Evolutionary conservation across 441 rosid species (phyloP).

Genomic region (Jatropha podagrica): DNA sequence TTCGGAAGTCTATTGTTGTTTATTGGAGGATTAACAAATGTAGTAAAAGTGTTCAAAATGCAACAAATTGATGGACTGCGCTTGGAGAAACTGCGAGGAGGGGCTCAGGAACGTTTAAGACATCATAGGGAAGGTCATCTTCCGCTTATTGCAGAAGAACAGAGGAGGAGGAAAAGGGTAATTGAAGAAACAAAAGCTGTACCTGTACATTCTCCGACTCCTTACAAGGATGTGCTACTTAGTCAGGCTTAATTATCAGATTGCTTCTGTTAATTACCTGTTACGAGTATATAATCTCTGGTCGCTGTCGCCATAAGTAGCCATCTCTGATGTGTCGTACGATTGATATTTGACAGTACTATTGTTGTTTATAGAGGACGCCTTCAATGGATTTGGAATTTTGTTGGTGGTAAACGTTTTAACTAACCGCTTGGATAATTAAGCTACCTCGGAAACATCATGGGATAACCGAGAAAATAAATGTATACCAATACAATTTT

Average conservation of each 20-base stretch:
- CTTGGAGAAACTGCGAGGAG: constrained; percentile 74
- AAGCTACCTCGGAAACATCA: too few species aligned
- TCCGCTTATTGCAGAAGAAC: constrained; percentile 59
- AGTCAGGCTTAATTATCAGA: constrained; percentile 31
- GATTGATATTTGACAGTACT: too few species aligned
- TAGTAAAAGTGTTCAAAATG: constrained; percentile 71
- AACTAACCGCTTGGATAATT: too few species aligned
- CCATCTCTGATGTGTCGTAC: background rate
- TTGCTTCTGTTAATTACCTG: background rate
- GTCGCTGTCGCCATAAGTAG: background rate
- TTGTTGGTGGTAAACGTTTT: too few species aligned
- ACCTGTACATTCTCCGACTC: constrained; percentile 31
- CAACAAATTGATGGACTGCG: constrained; percentile 49
- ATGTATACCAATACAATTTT: too few species aligned
- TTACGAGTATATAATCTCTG: background rate
- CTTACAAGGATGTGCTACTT: constrained; percentile 71
- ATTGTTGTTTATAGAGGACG: too few species aligned
- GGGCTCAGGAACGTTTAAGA: constrained; percentile 58
- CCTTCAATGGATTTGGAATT: too few species aligned
- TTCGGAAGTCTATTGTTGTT: constrained; percentile 50
- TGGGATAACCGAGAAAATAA: too few species aligned
- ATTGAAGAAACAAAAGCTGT: constrained; percentile 30
- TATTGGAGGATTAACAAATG: constrained; percentile 56
- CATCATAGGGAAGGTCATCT: constrained; percentile 52
- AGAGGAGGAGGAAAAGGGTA: constrained; percentile 36